Evolutionary conservation across 1,284 basidiomycete genomes (phyloP).

Genomic region (Paramarasmius palmivorus): DNA sequence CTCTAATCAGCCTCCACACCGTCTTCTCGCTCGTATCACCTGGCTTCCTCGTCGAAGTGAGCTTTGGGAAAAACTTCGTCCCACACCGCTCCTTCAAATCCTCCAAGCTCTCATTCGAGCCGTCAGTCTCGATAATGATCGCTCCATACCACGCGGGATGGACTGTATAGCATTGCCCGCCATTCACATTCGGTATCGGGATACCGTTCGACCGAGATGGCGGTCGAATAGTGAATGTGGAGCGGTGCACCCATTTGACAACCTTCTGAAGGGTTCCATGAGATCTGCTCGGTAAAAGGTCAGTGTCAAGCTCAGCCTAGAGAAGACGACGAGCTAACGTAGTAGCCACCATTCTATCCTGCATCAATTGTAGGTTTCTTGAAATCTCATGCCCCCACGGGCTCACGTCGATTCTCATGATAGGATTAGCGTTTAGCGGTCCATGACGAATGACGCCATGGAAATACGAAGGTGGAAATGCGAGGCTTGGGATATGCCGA

Average conservation of each 20-base stretch:
- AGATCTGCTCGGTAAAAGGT: slow-evolving; percentile 44
- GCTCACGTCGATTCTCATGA: slow-evolving; percentile 68
- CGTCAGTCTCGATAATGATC: slow-evolving; percentile 79
- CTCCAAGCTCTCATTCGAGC: slow-evolving; percentile 76
- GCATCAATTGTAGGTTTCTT: slow-evolving; percentile 68
- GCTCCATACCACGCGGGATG: slow-evolving; percentile 79
- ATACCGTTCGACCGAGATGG: slow-evolving; percentile 29
- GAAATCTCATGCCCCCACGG: slow-evolving; percentile 78
- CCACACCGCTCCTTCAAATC: slow-evolving; percentile 74
- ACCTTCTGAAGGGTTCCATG: slow-evolving; percentile 72
- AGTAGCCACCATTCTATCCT: slow-evolving; percentile 72
- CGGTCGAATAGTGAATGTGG: slow-evolving; percentile 65
- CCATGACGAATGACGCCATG: slow-evolving; percentile 73
- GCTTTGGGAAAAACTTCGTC: slow-evolving; percentile 60
- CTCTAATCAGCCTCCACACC: slow-evolving; percentile 71
- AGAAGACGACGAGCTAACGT: slow-evolving; percentile 49
- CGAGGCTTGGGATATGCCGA: slow-evolving; percentile 69
- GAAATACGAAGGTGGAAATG: slow-evolving; percentile 82
- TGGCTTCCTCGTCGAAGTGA: slow-evolving; percentile 19
- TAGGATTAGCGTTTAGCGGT: slow-evolving; percentile 60
- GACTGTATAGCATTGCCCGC: slow-evolving; percentile 55
- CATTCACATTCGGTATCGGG: slow-evolving; percentile 49
- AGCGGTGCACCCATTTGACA: slow-evolving; percentile 78
- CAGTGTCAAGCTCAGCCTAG: neutral
- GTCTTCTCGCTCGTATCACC: slow-evolving; percentile 36